Conservation (phyloP, 805 yeast species). For the Alloascoidea hylecoeti region DNA sequence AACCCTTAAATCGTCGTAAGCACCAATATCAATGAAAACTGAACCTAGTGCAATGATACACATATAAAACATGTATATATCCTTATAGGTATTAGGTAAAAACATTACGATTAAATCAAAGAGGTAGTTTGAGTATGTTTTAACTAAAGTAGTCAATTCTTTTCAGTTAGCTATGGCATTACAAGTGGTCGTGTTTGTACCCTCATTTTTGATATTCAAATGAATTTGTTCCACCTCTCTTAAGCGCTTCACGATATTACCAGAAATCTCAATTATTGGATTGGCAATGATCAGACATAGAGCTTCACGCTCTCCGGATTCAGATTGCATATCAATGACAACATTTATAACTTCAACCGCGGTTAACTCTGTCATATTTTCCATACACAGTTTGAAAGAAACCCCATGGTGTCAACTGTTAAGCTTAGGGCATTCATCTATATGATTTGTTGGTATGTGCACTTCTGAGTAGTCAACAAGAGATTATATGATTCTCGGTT, state of each 20-base stretch:
- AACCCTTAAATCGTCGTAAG: slow-evolving; percentile 39
- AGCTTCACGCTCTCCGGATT: slow-evolving; percentile 48
- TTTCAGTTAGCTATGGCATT: slow-evolving; percentile 58
- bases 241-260: slow-evolving; percentile 43
- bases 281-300: slow-evolving; percentile 45
- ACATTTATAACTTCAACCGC: slow-evolving; percentile 65
- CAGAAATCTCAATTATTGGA: slow-evolving; percentile 62
- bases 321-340: slow-evolving; percentile 67
- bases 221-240: slow-evolving; percentile 37
- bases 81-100: slow-evolving; percentile 67
- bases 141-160: slow-evolving; percentile 55
- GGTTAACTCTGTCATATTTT: slow-evolving; percentile 38
- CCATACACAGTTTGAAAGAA: slow-evolving; percentile 56
- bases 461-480: too few relatives aligned
- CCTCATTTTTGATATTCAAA: slow-evolving; percentile 22
- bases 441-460: too few relatives aligned
- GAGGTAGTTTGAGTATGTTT: slow-evolving; percentile 46
- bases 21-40: slow-evolving; percentile 36
- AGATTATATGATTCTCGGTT: too few relatives aligned
- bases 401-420: too few relatives aligned
- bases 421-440: too few relatives aligned
- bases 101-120: slow-evolving; percentile 37
- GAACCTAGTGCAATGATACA: too few relatives aligned
- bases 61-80: slow-evolving; percentile 50
- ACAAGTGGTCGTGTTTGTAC: slow-evolving; percentile 36